Conservation (phyloP, 345 rosid genomes). For the Dovyalis caffra region DNA sequence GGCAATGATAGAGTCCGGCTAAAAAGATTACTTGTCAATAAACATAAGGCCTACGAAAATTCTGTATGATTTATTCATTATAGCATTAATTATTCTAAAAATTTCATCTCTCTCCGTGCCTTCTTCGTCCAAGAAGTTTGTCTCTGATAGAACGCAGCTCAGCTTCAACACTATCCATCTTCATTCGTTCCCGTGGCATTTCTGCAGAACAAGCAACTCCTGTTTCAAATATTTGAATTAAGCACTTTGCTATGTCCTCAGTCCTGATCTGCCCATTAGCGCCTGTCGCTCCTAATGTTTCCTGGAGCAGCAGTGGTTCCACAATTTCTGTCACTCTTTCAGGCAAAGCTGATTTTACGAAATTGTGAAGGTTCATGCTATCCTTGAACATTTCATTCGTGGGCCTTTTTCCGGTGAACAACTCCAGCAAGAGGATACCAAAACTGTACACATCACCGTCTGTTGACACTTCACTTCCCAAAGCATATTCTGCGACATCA, state of each 20-base stretch:
- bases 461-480: background rate
- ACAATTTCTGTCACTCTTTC: slow-evolving; percentile 1
- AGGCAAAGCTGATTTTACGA: slow-evolving; percentile 2
- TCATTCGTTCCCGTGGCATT: background rate
- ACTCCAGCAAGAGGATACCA: background rate
- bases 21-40: too few species aligned
- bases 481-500: background rate
- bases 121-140: background rate
- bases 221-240: background rate
- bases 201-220: background rate
- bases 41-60: too few species aligned
- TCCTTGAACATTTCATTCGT: background rate
- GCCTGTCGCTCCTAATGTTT: background rate
- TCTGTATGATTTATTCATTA: too few species aligned
- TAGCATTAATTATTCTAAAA: too few species aligned
- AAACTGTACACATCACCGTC: slow-evolving; percentile 2
- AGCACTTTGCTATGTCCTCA: background rate
- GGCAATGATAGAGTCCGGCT: too few species aligned
- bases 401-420: slow-evolving; percentile 11
- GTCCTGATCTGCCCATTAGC: background rate
- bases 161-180: background rate
- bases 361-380: background rate
- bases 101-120: too few species aligned
- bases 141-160: background rate
- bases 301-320: background rate